A percentile compares a stretch with the other conserved stretches of the same genome.
Conservation (phyloP, 768 basidiomycete species). For the Lactarius trivialis region DNA sequence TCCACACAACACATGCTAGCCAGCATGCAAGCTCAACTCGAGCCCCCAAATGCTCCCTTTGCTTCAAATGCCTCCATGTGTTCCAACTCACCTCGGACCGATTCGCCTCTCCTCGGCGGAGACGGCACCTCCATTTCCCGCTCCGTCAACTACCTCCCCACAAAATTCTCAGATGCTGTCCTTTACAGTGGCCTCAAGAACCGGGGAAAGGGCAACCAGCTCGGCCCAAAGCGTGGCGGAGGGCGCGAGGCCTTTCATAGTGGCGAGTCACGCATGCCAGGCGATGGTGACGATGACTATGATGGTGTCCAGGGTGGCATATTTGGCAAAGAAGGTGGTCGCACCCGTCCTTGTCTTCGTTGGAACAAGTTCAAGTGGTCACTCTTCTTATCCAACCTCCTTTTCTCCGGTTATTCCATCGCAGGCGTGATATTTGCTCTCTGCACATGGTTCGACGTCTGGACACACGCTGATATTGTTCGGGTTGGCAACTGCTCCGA, state of each 20-base stretch:
- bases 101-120: constrained; percentile 24
- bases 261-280: constrained; percentile 36
- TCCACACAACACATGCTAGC: constrained; percentile 45
- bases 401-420: constrained; percentile 56
- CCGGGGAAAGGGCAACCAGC: constrained; percentile 33
- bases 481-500: constrained; percentile 62
- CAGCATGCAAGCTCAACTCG: constrained; percentile 33
- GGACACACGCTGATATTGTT: constrained; percentile 61
- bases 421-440: constrained; percentile 57
- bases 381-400: constrained; percentile 56
- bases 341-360: constrained; percentile 39
- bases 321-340: constrained; percentile 38
- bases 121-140: constrained; percentile 46
- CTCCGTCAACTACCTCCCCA: constrained; percentile 67
- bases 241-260: constrained; percentile 53
- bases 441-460: constrained; percentile 73
- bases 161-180: constrained; percentile 57
- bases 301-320: constrained; percentile 33
- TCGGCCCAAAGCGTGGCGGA: constrained; percentile 55
- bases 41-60: constrained; percentile 39
- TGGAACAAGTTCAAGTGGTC: constrained; percentile 89
- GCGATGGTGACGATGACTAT: constrained; percentile 34
- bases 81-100: constrained; percentile 27
- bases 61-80: constrained; percentile 25
- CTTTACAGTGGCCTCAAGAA: constrained; percentile 38